Conservation (phyloP, 352 stramenopile species). For the Thraustotheca clavata region DNA sequence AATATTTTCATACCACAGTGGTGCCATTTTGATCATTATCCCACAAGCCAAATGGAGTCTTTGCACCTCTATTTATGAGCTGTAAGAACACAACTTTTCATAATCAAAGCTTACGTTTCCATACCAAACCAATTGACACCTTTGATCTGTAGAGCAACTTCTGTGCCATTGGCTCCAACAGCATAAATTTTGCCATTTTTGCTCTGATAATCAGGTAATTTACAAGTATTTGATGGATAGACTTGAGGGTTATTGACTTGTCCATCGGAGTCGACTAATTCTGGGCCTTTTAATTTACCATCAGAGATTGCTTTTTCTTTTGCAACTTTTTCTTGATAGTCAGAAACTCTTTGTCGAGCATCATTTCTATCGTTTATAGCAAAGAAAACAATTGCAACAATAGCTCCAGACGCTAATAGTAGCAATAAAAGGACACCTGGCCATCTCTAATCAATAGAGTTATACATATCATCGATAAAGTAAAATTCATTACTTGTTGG, state of each 20-base stretch:
- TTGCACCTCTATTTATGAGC: too few relatives aligned
- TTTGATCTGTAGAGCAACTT: constrained; percentile 61
- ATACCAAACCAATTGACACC: constrained; percentile 68
- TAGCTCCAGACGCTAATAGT: too few relatives aligned
- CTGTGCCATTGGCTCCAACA: constrained; percentile 50
- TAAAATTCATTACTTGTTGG: too few relatives aligned
- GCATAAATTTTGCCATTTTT: constrained; percentile 57
- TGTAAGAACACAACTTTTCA: too few relatives aligned
- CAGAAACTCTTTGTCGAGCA: constrained; percentile 41
- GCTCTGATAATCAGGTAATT: constrained; percentile 62
- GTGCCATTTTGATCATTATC: constrained; percentile 57
- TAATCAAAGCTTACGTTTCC: constrained; percentile 51
- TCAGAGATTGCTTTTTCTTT: constrained; percentile 60
- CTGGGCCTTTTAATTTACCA: constrained; percentile 33
- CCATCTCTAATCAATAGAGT: too few relatives aligned
- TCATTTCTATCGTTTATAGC: too few relatives aligned
- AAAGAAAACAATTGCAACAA: too few relatives aligned
- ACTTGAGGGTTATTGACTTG: constrained; percentile 56
- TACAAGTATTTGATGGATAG: constrained; percentile 42
- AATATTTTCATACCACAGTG: constrained; percentile 27
- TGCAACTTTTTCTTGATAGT: constrained; percentile 59
- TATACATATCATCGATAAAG: too few relatives aligned
- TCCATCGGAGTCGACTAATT: too few relatives aligned
- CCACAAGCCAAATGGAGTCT: constrained; percentile 52
- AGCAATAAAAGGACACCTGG: too few relatives aligned